Conservation (phyloP, 208 protist species). For the Wallacemonas collosoma region DNA sequence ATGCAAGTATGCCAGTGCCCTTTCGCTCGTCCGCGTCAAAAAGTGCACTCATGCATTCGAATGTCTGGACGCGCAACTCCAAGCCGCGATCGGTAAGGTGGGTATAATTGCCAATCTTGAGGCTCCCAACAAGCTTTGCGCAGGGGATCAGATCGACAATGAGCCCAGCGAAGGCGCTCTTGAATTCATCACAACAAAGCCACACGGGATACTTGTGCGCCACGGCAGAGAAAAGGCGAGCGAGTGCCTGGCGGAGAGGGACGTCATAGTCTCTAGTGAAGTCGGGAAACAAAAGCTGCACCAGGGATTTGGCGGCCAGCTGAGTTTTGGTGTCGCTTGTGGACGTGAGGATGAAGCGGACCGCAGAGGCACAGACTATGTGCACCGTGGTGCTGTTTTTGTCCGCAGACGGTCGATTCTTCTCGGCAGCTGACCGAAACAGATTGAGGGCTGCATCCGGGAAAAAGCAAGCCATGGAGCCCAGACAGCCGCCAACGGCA, state of each 20-base stretch:
- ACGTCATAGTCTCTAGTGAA: conserved; percentile 24
- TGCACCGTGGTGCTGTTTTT: not conserved
- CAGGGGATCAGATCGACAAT: conserved; percentile 37
- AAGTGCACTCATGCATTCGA: conserved; percentile 92
- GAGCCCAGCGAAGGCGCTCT: conserved; percentile 29
- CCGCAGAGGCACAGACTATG: conserved; percentile 16
- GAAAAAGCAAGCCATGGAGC: conserved; percentile 31
- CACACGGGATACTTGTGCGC: conserved; percentile 34
- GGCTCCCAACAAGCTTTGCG: conserved; percentile 47
- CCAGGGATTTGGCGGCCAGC: conserved; percentile 5
- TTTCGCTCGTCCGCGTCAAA: conserved; percentile 37
- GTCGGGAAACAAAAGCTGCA: conserved; percentile 15
- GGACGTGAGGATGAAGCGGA: conserved; percentile 17
- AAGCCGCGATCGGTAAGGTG: conserved; percentile 94
- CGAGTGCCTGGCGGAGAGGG: conserved; percentile 26
- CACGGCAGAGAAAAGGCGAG: conserved; percentile 47
- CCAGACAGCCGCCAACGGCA: conserved; percentile 38
- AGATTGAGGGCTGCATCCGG: conserved; percentile 3
- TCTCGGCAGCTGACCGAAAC: not conserved
- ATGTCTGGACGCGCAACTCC: conserved; percentile 93
- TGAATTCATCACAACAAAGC: conserved; percentile 36
- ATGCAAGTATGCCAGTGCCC: conserved; percentile 40
- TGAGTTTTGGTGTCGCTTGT: not conserved
- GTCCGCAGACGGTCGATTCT: not conserved
- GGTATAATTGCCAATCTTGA: conserved; percentile 94